These are phyloP conservation scores for Drechmeria coniospora DNA, from an alignment of 2,329 filamentous ascomycete genomes.

Conservation along the genomic window DNA sequence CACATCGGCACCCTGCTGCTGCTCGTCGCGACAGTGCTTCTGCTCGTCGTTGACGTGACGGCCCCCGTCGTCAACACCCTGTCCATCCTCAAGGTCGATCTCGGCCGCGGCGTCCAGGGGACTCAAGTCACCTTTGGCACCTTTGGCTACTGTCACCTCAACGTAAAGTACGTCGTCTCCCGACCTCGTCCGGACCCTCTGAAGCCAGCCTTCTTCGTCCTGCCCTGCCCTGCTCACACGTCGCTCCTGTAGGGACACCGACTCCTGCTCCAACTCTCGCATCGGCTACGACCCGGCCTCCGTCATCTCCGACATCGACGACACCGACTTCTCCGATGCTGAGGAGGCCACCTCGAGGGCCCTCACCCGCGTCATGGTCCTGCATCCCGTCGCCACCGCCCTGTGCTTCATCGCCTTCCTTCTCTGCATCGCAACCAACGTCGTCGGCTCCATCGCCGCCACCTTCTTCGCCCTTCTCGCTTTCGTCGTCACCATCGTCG, in stretches of 20 bases:
- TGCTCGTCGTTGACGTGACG: slow-evolving; percentile 43
- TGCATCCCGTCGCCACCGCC: slow-evolving; percentile 44
- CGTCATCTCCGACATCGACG: slow-evolving; percentile 23
- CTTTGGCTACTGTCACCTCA: slow-evolving; percentile 39
- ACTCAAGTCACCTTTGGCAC: slow-evolving; percentile 38
- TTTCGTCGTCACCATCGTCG: slow-evolving; percentile 33
- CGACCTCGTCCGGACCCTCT: no score
- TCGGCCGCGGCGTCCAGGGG: slow-evolving; percentile 20
- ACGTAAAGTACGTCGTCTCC: no score
- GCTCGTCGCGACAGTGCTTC: slow-evolving; percentile 36
- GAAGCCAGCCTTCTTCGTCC: no score
- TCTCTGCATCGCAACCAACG: slow-evolving; percentile 33
- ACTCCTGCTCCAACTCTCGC: slow-evolving; percentile 29
- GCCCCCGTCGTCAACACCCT: slow-evolving; percentile 42
- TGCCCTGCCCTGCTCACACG: slow-evolving; percentile 1
- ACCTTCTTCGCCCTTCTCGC: slow-evolving; percentile 33
- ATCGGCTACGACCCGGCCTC: slow-evolving; percentile 41
- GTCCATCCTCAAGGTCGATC: slow-evolving; percentile 34
- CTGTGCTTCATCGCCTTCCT: slow-evolving; percentile 44
- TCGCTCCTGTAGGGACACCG: slow-evolving; percentile 13
- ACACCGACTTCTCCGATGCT: slow-evolving; percentile 24
- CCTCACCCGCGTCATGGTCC: slow-evolving; percentile 43
- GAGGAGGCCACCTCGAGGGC: slow-evolving; percentile 27
- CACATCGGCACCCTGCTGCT: slow-evolving; percentile 43
- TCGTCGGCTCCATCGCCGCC: slow-evolving; percentile 36